phyloP scores from a whole-genome alignment of 306 rosid genomes.

The Cucurbita maxima region DNA sequence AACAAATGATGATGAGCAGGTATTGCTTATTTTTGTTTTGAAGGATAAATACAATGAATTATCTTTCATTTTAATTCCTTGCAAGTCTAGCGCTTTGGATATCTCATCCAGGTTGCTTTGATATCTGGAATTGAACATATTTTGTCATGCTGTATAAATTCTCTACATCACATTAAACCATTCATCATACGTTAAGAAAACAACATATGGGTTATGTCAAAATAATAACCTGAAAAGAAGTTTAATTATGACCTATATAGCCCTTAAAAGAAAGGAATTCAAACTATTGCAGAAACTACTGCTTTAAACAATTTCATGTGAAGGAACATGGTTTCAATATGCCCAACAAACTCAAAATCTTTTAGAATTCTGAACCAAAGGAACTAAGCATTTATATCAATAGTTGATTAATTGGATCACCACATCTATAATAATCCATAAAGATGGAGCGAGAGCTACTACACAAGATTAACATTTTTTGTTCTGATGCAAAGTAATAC shows the following conservation, averaged over 20 bases:
- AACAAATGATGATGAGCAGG: conserved; percentile 63
- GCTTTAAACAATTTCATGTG: background rate
- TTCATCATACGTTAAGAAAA: background rate
- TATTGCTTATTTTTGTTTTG: conserved; percentile 8
- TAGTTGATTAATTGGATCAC: background rate
- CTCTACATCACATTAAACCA: background rate
- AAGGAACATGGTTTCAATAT: background rate
- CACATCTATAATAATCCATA: background rate
- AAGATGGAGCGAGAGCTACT: background rate
- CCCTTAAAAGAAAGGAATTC: background rate
- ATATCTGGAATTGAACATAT: background rate
- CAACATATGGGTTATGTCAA: background rate
- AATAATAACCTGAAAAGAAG: background rate
- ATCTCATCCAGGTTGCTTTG: background rate
- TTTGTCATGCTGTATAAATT: background rate
- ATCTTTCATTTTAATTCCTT: background rate
- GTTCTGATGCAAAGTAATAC: background rate
- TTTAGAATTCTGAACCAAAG: background rate
- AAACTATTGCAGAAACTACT: background rate
- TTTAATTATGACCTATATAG: background rate
- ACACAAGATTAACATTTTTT: background rate
- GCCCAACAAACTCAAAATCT: background rate
- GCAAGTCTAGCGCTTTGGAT: background rate
- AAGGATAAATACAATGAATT: background rate
- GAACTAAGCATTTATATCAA: background rate